These are phyloP conservation scores for Lachancea meyersii DNA, from an alignment of 805 yeast species.

Conservation along the genomic window DNA sequence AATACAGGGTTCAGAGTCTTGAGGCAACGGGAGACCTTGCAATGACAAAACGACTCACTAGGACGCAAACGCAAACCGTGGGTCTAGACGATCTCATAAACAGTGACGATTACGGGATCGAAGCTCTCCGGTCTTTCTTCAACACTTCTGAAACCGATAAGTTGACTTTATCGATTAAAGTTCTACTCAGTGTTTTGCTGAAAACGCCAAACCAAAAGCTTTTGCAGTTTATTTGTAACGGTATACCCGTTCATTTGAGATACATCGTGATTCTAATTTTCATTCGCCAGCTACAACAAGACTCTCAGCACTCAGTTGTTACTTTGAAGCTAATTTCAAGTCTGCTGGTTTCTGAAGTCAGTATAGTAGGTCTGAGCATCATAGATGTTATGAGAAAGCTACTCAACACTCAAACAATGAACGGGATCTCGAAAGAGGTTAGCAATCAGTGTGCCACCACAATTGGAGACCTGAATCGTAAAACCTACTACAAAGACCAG, in stretches of 20 bases:
- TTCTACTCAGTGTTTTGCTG: conserved; percentile 44
- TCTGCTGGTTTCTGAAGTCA: conserved; percentile 67
- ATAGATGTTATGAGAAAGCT: conserved; percentile 66
- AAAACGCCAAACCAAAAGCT: conserved; percentile 36
- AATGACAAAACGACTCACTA: conserved; percentile 24
- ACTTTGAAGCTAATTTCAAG: conserved; percentile 46
- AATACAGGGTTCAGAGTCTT: conserved; percentile 16
- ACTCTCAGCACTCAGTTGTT: conserved; percentile 21
- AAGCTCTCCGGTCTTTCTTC: conserved; percentile 53
- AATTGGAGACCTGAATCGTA: conserved; percentile 65
- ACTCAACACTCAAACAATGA: conserved; percentile 41
- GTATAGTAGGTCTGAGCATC: conserved; percentile 81
- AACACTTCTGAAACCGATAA: conserved; percentile 58
- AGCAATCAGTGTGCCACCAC: conserved; percentile 46
- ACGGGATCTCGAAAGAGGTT: conserved; percentile 25
- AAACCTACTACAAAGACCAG: conserved; percentile 82
- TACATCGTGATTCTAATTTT: conserved; percentile 54
- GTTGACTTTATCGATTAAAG: conserved; percentile 48
- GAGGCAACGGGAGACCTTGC: conserved; percentile 3
- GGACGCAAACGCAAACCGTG: conserved; percentile 27
- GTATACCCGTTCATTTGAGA: conserved; percentile 76
- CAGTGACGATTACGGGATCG: conserved; percentile 30
- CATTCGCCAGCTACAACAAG: conserved; percentile 30
- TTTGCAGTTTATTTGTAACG: conserved; percentile 59
- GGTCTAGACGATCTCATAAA: conserved; percentile 24